These are phyloP conservation scores for Trametes gibbosa DNA, from an alignment of 768 basidiomycete genomes.

Conservation along the genomic window DNA sequence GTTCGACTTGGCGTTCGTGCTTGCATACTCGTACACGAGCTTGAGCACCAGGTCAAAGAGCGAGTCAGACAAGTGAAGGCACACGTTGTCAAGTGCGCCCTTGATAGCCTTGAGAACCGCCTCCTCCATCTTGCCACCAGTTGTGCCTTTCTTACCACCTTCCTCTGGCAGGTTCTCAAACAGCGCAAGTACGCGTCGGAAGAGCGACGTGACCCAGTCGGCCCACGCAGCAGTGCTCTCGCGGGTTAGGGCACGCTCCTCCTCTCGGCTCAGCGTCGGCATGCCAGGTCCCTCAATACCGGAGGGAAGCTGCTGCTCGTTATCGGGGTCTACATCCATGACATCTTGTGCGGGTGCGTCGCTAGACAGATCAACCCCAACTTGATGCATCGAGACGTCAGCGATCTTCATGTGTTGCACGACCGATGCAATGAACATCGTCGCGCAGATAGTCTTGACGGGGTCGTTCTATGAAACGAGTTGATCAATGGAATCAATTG, in stretches of 20 bases:
- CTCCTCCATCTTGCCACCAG: constrained; percentile 84
- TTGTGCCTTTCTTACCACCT: constrained; percentile 81
- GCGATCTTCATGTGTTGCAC: constrained; percentile 78
- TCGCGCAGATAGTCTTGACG: constrained; percentile 73
- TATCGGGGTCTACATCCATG: constrained; percentile 53
- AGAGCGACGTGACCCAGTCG: constrained; percentile 79
- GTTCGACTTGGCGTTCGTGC: constrained; percentile 87
- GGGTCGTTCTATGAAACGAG: constrained; percentile 63
- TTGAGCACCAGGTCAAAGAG: constrained; percentile 86
- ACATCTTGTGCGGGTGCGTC: constrained; percentile 53
- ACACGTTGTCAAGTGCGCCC: constrained; percentile 77
- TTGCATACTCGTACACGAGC: constrained; percentile 81
- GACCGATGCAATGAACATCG: constrained; percentile 71
- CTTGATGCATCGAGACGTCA: constrained; percentile 63
- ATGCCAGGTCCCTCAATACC: constrained; percentile 42
- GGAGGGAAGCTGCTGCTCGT: constrained; percentile 47
- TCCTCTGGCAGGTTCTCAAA: constrained; percentile 96
- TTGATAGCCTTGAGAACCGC: constrained; percentile 74
- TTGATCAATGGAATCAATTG: not conserved
- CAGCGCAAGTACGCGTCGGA: constrained; percentile 74
- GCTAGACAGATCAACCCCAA: constrained; percentile 52
- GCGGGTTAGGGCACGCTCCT: constrained; percentile 68
- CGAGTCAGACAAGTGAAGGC: constrained; percentile 71
- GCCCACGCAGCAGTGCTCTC: constrained; percentile 81
- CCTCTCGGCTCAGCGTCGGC: constrained; percentile 51